These are phyloP conservation scores for Aspergillus campestris DNA, from an alignment of 495 filamentous ascomycete species.

Conservation along the genomic window DNA sequence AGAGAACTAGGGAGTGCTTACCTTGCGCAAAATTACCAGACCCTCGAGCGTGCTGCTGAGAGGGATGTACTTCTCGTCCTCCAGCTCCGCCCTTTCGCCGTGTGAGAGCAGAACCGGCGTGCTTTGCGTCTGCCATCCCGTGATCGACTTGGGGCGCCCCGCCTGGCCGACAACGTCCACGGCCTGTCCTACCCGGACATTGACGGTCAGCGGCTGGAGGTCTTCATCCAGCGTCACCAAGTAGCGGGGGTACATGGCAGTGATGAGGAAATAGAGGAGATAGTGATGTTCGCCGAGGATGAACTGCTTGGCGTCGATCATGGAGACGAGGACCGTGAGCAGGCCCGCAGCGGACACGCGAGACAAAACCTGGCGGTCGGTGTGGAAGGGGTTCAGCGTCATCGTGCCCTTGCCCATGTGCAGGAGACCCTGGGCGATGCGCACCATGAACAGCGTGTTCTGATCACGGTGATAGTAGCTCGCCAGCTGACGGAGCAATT, in stretches of 20 bases:
- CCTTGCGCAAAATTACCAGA: constrained; percentile 93
- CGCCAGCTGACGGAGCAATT: constrained; percentile 87
- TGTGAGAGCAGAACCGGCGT: constrained; percentile 88
- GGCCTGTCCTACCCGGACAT: constrained; percentile 93
- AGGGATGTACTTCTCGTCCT: constrained; percentile 94
- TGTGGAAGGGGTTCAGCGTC: constrained; percentile 94
- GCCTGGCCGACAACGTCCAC: constrained; percentile 98
- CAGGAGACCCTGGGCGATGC: constrained; percentile 92
- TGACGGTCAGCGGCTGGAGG: constrained; percentile 86
- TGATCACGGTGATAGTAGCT: constrained; percentile 97
- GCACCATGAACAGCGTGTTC: constrained; percentile 96
- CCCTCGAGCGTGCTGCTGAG: constrained; percentile 88
- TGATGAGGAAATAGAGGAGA: constrained; percentile 93
- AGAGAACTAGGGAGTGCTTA: constrained; percentile 29
- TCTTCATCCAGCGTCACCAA: constrained; percentile 93
- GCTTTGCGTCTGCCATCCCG: constrained; percentile 98
- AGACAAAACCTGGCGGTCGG: constrained; percentile 89
- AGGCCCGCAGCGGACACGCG: constrained; percentile 84
- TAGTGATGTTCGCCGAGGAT: constrained; percentile 85
- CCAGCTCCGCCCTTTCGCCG: constrained; percentile 91
- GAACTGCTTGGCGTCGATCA: constrained; percentile 94
- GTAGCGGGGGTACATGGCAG: constrained; percentile 96
- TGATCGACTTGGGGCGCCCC: constrained; percentile 96
- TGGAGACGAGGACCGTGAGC: constrained; percentile 78
- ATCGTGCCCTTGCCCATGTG: constrained; percentile 99